A percentile compares a stretch with the other conserved stretches of the same genome.
These are phyloP conservation scores for Ormosia semicastrata DNA, from an alignment of 306 rosid species.

Conservation along the genomic window DNA sequence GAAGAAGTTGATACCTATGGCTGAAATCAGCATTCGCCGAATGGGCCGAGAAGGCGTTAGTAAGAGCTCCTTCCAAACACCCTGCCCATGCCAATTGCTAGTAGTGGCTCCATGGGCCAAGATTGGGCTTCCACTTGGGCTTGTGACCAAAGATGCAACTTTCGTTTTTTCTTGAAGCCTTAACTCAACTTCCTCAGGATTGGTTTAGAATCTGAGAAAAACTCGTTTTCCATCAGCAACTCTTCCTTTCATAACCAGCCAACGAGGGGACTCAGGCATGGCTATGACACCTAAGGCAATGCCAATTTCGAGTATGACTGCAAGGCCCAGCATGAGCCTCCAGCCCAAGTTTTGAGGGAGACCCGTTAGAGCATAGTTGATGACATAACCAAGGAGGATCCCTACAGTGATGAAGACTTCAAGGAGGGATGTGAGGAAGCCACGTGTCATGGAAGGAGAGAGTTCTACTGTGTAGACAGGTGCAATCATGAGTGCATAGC, in stretches of 20 bases:
- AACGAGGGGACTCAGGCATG: conserved; percentile 87
- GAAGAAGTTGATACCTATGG: conserved; percentile 77
- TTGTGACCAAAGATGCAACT: conserved; percentile 27
- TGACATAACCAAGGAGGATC: conserved; percentile 62
- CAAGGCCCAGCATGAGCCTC: conserved; percentile 76
- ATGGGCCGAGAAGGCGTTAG: conserved; percentile 48
- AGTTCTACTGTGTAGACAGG: conserved; percentile 78
- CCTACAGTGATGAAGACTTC: conserved; percentile 84
- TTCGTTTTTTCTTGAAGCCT: conserved; percentile 49
- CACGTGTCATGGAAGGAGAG: conserved; percentile 63
- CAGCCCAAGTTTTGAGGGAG: conserved; percentile 48
- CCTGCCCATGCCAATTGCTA: conserved; percentile 31
- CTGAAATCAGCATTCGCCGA: conserved; percentile 63
- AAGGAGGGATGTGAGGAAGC: conserved; percentile 83
- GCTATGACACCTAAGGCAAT: conserved; percentile 48
- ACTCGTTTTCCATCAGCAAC: conserved; percentile 39
- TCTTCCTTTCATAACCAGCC: conserved; percentile 67
- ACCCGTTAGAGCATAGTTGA: conserved; percentile 52
- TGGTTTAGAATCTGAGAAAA: conserved; percentile 33
- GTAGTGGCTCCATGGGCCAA: neutral
- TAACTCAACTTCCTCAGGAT: conserved; percentile 54
- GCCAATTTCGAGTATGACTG: conserved; percentile 58
- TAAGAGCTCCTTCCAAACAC: conserved; percentile 70
- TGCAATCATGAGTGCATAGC: conserved; percentile 72
- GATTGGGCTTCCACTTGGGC: neutral